A percentile compares a stretch with the other conserved stretches of the same genome.
Conservation (phyloP, 1,139 yeast species). For the Zygoascus hellenicus region DNA sequence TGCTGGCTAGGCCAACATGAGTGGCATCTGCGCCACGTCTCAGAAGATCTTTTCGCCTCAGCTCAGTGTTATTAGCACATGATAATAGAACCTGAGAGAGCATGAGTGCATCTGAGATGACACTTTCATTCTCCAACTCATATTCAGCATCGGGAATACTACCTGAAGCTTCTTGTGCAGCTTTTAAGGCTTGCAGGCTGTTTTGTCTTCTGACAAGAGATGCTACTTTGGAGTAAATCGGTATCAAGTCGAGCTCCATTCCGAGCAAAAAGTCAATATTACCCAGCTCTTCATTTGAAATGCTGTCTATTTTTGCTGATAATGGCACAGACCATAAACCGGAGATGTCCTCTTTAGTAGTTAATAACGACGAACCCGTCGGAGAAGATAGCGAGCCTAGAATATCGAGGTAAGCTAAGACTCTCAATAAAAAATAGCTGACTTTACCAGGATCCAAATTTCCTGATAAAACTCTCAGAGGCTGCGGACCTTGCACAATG, state of each 20-base stretch:
- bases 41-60: conserved; percentile 18
- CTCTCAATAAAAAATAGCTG: conserved; percentile 56
- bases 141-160: conserved; percentile 5
- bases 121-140: conserved; percentile 17
- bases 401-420: conserved; percentile 69
- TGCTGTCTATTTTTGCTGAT: conserved; percentile 14
- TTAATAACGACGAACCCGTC: conserved; percentile 25
- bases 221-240: conserved; percentile 45
- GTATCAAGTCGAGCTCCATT: conserved; percentile 47
- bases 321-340: conserved; percentile 26
- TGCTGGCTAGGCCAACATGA: conserved; percentile 38
- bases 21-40: conserved; percentile 9
- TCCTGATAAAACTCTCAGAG: conserved; percentile 22
- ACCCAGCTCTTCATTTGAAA: conserved; percentile 5
- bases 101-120: conserved; percentile 25
- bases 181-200: conserved; percentile 14
- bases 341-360: conserved; percentile 23
- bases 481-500: conserved; percentile 22
- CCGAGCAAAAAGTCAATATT: conserved; percentile 51
- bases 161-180: not conserved
- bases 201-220: conserved; percentile 35
- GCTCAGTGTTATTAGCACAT: conserved; percentile 20
- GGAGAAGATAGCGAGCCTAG: conserved; percentile 48
- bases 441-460: conserved; percentile 38
- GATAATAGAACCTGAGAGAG: conserved; percentile 23